A percentile compares a stretch with the other conserved stretches of the same genome.
phyloP scores from a whole-genome alignment of 23 red algal species.

The Gracilaria gracilis region DNA sequence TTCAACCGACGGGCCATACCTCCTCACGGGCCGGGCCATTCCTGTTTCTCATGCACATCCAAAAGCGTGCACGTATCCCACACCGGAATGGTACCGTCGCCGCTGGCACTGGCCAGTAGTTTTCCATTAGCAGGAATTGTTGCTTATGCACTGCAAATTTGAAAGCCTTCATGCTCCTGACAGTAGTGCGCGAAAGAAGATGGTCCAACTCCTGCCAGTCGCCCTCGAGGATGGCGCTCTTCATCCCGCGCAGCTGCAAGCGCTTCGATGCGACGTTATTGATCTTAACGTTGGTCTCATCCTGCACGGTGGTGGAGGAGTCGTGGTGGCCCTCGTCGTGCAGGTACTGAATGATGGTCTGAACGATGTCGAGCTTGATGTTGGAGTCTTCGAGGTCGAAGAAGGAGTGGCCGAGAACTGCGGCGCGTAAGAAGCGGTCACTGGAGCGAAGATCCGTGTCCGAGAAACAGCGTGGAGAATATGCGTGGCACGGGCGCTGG shows the following conservation, averaged over 20 bases:
- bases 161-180: conserved; percentile 89
- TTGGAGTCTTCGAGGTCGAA: conserved; percentile 75
- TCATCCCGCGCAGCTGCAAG: conserved; percentile 82
- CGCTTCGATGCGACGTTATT: conserved; percentile 61
- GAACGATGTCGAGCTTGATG: conserved; percentile 92
- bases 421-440: conserved; percentile 47
- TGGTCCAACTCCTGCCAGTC: conserved; percentile 96
- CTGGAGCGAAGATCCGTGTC: conserved; percentile 2
- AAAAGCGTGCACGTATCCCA: conserved; percentile 66
- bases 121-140: conserved; percentile 89
- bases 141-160: conserved; percentile 90
- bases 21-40: conserved; percentile 41
- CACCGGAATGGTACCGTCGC: conserved; percentile 85
- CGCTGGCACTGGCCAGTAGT: conserved; percentile 81
- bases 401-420: conserved; percentile 62
- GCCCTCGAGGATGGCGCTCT: conserved; percentile 87
- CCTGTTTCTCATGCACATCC: background rate
- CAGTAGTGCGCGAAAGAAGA: conserved; percentile 77
- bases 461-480: too few relatives aligned
- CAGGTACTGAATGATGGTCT: conserved; percentile 93
- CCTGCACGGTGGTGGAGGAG: conserved; percentile 71
- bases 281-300: conserved; percentile 90
- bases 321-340: conserved; percentile 89
- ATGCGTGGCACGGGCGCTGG: too few relatives aligned
- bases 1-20: background rate